phyloP scores from a whole-genome alignment of 2,329 filamentous ascomycete species.

The Rhinocladiella mackenziei region DNA sequence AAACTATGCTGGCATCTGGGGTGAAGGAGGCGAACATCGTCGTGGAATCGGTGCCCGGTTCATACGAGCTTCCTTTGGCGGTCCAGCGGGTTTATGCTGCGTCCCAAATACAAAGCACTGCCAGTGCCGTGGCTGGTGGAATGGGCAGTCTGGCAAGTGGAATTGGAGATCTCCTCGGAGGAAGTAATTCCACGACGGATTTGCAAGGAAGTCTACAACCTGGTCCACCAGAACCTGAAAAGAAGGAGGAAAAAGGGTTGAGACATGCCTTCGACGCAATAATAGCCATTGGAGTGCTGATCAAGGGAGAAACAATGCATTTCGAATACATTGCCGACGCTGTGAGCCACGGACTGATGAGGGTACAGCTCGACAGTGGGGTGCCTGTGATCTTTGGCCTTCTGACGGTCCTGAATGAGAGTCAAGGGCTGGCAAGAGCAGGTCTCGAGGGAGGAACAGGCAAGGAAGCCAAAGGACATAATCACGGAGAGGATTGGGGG shows the following conservation, averaged over 20 bases:
- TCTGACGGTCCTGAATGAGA: conserved; percentile 80
- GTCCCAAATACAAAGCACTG: conserved; percentile 75
- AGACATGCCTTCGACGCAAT: conserved; percentile 73
- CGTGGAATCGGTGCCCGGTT: conserved; percentile 83
- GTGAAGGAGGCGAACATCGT: conserved; percentile 86
- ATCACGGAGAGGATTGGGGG: conserved; percentile 97
- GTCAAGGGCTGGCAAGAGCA: conserved; percentile 80
- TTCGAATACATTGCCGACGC: conserved; percentile 97
- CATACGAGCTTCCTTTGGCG: conserved; percentile 90
- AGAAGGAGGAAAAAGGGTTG: conserved; percentile 38
- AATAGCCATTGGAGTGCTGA: conserved; percentile 90
- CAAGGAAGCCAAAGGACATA: conserved; percentile 59
- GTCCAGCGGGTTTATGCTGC: conserved; percentile 83
- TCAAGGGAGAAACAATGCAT: conserved; percentile 99
- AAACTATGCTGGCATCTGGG: conserved; percentile 70
- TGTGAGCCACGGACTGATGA: conserved; percentile 88
- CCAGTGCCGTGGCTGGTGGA: conserved; percentile 26
- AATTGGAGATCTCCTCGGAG: conserved; percentile 71
- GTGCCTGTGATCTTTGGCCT: conserved; percentile 90
- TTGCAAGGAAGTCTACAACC: conserved; percentile 42
- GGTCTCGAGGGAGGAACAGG: conserved; percentile 58
- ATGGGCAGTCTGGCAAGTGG: conserved; percentile 54
- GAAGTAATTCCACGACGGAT: conserved; percentile 62
- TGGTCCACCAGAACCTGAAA: conserved; percentile 26
- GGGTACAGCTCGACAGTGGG: conserved; percentile 81